Evolutionary conservation across 2,329 filamentous ascomycete genomes (phyloP).

Genomic region (Sphaerulina populicola): DNA sequence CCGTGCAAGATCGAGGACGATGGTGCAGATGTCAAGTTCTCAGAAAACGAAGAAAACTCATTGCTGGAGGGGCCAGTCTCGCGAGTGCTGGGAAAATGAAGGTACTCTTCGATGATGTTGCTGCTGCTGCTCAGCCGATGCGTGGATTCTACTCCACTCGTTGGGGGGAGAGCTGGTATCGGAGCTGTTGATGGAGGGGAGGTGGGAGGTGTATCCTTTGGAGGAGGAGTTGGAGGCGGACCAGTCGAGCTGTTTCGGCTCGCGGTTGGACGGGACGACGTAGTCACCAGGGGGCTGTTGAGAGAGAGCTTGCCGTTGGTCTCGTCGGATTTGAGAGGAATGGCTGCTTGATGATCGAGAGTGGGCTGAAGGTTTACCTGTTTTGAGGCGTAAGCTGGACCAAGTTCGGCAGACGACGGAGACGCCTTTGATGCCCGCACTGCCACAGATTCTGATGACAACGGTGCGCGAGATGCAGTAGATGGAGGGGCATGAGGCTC

Average conservation of each 20-base stretch:
- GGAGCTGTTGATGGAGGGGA: constrained; percentile 5
- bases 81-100: not conserved
- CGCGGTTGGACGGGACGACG: constrained; percentile 5
- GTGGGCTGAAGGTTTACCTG: constrained; percentile 4
- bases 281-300: not conserved
- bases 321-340: constrained; percentile 1
- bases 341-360: constrained; percentile 1
- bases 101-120: not conserved
- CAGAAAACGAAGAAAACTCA: not conserved
- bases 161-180: not conserved
- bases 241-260: constrained; percentile 6
- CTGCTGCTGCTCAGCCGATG: not conserved
- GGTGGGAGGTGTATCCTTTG: constrained; percentile 6
- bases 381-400: constrained; percentile 5
- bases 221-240: constrained; percentile 9
- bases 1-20: not conserved
- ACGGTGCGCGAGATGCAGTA: not conserved
- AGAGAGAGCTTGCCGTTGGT: constrained; percentile 3
- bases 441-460: not conserved
- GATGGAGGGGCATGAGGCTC: not conserved
- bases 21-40: not conserved
- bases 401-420: not conserved
- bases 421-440: constrained; percentile 2
- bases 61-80: not conserved
- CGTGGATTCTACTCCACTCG: not conserved